Evolutionary conservation across 2,329 filamentous ascomycete genomes (phyloP).

Genomic region (Herpotrichia juniperi): DNA sequence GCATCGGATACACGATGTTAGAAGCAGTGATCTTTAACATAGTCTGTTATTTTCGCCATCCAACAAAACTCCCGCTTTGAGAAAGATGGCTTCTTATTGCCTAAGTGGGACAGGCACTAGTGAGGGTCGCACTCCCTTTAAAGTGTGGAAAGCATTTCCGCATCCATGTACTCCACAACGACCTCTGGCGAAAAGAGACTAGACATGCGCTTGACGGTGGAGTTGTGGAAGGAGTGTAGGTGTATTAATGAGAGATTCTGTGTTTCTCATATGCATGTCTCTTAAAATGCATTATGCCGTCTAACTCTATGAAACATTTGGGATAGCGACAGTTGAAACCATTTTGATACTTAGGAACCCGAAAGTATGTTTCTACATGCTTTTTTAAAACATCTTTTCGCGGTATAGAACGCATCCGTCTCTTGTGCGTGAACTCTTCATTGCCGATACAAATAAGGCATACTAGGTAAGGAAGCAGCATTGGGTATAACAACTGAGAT

Average conservation of each 20-base stretch:
- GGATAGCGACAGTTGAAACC: slow-evolving; percentile 14
- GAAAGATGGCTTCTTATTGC: no score
- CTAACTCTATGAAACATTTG: slow-evolving; percentile 4
- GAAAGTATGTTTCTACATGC: slow-evolving; percentile 14
- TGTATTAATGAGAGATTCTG: slow-evolving; percentile 11
- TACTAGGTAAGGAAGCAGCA: slow-evolving; percentile 33
- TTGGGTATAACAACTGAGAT: slow-evolving; percentile 33
- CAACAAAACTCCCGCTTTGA: no score
- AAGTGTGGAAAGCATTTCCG: no score
- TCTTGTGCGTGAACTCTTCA: slow-evolving; percentile 9
- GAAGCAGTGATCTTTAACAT: no score
- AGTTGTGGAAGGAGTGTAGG: neutral
- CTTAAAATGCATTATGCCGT: slow-evolving; percentile 15
- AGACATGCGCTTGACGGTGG: no score
- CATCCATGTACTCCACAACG: no score
- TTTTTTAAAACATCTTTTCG: slow-evolving; percentile 15
- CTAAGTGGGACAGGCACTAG: no score
- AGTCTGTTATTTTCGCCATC: no score
- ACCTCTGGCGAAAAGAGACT: no score
- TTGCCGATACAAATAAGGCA: slow-evolving; percentile 16
- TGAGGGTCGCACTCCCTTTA: no score
- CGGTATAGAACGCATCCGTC: slow-evolving; percentile 6
- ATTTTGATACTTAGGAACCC: slow-evolving; percentile 7
- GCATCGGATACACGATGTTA: no score
- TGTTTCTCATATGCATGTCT: slow-evolving; percentile 14